phyloP scores from a whole-genome alignment of 306 rosid species.

The Inga oerstediana region DNA sequence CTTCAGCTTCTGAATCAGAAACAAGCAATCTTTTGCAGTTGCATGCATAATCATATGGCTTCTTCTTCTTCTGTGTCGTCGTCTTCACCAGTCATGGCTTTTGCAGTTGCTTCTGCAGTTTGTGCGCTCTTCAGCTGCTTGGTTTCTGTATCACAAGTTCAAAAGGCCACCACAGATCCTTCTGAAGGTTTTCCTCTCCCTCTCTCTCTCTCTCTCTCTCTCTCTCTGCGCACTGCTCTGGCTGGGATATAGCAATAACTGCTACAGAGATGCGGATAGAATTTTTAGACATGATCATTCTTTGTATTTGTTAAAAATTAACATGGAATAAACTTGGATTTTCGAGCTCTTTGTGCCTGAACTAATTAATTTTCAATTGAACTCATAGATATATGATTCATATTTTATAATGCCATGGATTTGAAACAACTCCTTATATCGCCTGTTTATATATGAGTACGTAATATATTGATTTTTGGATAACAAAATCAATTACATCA shows the following conservation, averaged over 20 bases:
- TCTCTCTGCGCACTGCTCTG: no score
- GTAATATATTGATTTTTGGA: background rate
- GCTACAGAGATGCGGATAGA: background rate
- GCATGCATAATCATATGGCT: background rate
- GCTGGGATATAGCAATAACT: background rate
- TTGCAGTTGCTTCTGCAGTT: slow-evolving; percentile 11
- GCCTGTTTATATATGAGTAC: background rate
- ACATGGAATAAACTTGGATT: background rate
- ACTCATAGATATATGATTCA: background rate
- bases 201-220: no score
- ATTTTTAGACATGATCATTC: background rate
- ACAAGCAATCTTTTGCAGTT: background rate
- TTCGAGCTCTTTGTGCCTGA: background rate
- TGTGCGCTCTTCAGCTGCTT: slow-evolving; percentile 14
- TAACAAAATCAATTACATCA: background rate
- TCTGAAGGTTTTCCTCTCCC: slow-evolving; percentile 56
- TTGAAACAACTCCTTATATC: background rate
- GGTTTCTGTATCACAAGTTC: slow-evolving; percentile 38
- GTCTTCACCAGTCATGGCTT: slow-evolving; percentile 1
- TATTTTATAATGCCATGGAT: background rate
- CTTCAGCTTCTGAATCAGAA: background rate
- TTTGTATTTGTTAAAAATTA: background rate
- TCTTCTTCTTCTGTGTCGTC: background rate
- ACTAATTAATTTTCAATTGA: background rate
- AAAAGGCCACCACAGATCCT: slow-evolving; percentile 61